Evolutionary conservation across 805 yeast genomes (phyloP).

Genomic region (Candida yuanshanica): DNA sequence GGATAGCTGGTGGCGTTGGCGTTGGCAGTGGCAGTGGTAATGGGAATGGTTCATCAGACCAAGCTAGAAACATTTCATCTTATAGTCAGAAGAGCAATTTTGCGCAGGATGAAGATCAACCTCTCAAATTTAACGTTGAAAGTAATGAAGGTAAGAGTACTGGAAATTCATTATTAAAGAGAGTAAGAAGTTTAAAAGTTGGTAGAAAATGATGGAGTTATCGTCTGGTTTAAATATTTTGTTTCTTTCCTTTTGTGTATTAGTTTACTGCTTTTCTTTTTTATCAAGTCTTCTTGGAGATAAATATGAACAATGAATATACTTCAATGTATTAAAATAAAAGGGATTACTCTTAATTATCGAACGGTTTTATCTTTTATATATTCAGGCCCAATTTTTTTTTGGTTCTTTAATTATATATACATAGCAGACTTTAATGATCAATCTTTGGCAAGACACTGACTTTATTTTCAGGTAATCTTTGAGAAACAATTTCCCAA

Average conservation of each 20-base stretch:
- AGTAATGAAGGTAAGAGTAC: slow-evolving; percentile 16
- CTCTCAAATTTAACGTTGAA: slow-evolving; percentile 25
- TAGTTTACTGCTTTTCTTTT: not conserved
- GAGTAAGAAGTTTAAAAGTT: slow-evolving; percentile 88
- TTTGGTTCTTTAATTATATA: no score
- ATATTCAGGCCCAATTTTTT: not conserved
- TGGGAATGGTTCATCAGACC: not conserved
- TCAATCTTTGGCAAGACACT: not conserved
- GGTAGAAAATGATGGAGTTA: slow-evolving; percentile 32
- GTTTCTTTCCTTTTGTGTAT: not conserved
- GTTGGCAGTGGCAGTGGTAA: not conserved
- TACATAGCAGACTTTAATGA: not conserved
- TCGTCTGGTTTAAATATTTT: not conserved
- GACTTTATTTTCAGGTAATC: slow-evolving; percentile 4
- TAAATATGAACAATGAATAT: not conserved
- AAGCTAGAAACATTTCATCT: not conserved
- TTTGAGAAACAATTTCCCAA: slow-evolving; percentile 58
- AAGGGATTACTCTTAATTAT: not conserved
- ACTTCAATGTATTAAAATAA: not conserved
- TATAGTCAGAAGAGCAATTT: not conserved
- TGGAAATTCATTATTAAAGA: slow-evolving; percentile 61
- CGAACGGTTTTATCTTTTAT: not conserved
- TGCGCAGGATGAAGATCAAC: slow-evolving; percentile 27
- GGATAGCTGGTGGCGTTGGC: slow-evolving; percentile 32
- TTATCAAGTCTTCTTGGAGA: not conserved